phyloP scores from a whole-genome alignment of 2,329 filamentous ascomycete species.

The Arthrobotrys musiformis region DNA sequence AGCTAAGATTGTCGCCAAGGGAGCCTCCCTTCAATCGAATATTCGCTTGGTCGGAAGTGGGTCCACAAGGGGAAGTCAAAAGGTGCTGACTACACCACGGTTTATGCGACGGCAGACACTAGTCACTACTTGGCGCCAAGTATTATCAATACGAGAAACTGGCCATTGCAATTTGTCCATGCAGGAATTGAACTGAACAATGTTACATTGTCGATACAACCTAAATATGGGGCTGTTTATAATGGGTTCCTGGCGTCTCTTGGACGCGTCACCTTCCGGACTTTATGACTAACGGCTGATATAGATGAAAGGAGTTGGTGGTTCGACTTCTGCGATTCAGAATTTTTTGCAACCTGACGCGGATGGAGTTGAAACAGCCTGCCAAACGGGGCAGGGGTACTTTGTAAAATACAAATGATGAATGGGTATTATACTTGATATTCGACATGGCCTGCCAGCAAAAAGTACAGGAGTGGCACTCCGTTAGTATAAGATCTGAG shows the following conservation, averaged over 20 bases:
- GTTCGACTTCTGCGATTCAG: neutral
- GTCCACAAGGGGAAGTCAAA: neutral
- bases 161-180: neutral
- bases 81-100: neutral
- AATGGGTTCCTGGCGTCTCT: neutral
- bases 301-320: neutral
- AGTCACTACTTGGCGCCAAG: conserved; percentile 8
- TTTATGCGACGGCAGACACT: neutral
- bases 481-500: too few species aligned
- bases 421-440: too few species aligned
- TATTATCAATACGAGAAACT: neutral
- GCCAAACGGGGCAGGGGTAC: too few species aligned
- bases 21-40: neutral
- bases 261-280: conserved; percentile 14
- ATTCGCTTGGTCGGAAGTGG: conserved; percentile 7
- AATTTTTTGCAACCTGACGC: neutral
- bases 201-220: conserved; percentile 17
- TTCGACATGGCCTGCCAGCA: too few species aligned
- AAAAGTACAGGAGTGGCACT: too few species aligned
- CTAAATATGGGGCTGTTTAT: neutral
- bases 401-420: neutral
- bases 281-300: conserved; percentile 3
- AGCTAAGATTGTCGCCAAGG: conserved; percentile 12
- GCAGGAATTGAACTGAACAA: neutral
- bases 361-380: too few species aligned